Evolutionary conservation across 2,329 filamentous ascomycete genomes (phyloP).

Genomic region (Calonectria naviculata): DNA sequence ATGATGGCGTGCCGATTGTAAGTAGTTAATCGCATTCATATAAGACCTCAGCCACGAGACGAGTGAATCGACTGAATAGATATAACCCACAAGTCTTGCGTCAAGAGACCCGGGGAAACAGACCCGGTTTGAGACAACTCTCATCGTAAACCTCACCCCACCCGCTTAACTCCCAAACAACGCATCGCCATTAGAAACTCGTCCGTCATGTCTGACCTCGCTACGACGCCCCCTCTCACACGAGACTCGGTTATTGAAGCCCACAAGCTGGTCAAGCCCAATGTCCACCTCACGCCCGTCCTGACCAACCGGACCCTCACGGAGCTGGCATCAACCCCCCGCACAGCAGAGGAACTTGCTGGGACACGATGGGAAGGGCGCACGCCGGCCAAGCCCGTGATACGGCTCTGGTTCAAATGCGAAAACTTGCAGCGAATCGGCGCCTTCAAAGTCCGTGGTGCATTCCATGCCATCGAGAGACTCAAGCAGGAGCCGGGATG

Average conservation of each 20-base stretch:
- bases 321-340: slow-evolving; percentile 78
- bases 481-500: slow-evolving; percentile 72
- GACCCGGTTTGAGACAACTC: no score
- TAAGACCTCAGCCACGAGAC: not conserved
- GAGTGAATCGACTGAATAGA: not conserved
- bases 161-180: not conserved
- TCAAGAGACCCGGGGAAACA: no score
- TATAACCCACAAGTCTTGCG: not conserved
- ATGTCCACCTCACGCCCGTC: slow-evolving; percentile 87
- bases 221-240: slow-evolving; percentile 72
- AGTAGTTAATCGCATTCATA: not conserved
- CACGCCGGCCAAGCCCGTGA: slow-evolving; percentile 69
- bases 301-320: slow-evolving; percentile 83
- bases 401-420: slow-evolving; percentile 92
- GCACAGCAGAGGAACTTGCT: slow-evolving; percentile 61
- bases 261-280: slow-evolving; percentile 76
- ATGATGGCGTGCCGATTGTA: not conserved
- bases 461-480: slow-evolving; percentile 84
- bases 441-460: slow-evolving; percentile 92
- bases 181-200: not conserved
- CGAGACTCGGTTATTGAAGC: slow-evolving; percentile 78
- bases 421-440: slow-evolving; percentile 93
- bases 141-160: no score
- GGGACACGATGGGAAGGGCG: slow-evolving; percentile 68
- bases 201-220: slow-evolving; percentile 62